A percentile compares a stretch with the other conserved stretches of the same genome.
Evolutionary conservation across 768 basidiomycete genomes (phyloP).

Genomic region (Russula sp.): DNA sequence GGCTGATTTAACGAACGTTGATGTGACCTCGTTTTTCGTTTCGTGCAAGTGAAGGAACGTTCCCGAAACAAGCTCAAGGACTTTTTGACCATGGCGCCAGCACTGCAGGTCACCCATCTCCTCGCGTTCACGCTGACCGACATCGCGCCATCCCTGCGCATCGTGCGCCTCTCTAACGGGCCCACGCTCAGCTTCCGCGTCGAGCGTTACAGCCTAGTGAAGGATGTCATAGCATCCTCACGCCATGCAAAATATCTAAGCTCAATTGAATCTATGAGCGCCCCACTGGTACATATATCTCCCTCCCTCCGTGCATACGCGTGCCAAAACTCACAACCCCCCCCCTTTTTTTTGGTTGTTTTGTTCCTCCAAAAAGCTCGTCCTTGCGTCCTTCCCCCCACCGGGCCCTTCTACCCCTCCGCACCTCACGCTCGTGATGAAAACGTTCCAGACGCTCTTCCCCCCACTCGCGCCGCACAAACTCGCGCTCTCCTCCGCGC

Average conservation of each 20-base stretch:
- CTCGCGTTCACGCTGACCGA: constrained; percentile 88
- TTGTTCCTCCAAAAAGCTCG: constrained; percentile 45
- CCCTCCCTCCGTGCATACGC: background rate
- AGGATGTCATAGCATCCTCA: constrained; percentile 66
- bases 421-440: constrained; percentile 87
- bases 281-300: constrained; percentile 67
- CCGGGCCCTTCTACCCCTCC: constrained; percentile 69
- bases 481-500: constrained; percentile 79
- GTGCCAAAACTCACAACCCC: background rate
- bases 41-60: constrained; percentile 61
- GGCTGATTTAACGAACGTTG: constrained; percentile 15
- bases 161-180: constrained; percentile 82
- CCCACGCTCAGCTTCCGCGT: constrained; percentile 92
- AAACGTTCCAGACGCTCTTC: constrained; percentile 94
- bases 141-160: constrained; percentile 77
- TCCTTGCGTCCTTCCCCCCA: constrained; percentile 81
- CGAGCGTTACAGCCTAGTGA: constrained; percentile 88
- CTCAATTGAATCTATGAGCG: constrained; percentile 77
- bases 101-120: constrained; percentile 86
- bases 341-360: no score
- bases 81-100: constrained; percentile 86
- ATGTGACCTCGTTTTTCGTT: background rate
- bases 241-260: constrained; percentile 69
- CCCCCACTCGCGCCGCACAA: constrained; percentile 84
- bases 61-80: constrained; percentile 88